phyloP scores from a whole-genome alignment of 768 basidiomycete species.

The Lyophyllum shimeji region DNA sequence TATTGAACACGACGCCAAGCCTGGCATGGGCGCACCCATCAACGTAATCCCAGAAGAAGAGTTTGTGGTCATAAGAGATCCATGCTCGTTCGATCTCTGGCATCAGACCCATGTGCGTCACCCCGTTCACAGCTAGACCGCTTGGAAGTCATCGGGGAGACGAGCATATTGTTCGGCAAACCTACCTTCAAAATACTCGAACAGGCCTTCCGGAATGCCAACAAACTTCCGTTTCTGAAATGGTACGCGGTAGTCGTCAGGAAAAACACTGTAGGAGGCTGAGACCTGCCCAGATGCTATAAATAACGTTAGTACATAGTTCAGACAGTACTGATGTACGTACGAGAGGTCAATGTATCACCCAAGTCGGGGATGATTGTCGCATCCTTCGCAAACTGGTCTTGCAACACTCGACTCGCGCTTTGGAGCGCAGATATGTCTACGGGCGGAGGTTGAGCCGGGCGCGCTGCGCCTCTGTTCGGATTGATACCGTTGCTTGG shows the following conservation, averaged over 20 bases:
- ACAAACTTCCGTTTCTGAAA: slow-evolving; percentile 78
- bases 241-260: slow-evolving; percentile 75
- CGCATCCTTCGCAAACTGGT: slow-evolving; percentile 69
- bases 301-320: not conserved
- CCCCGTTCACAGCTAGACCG: slow-evolving; percentile 58
- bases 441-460: slow-evolving; percentile 37
- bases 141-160: slow-evolving; percentile 6
- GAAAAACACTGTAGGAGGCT: slow-evolving; percentile 75
- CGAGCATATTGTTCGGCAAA: slow-evolving; percentile 4
- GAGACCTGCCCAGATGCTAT: slow-evolving; percentile 69
- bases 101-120: slow-evolving; percentile 86
- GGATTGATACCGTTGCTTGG: slow-evolving; percentile 1
- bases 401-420: slow-evolving; percentile 67
- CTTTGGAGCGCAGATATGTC: slow-evolving; percentile 64
- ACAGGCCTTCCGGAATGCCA: slow-evolving; percentile 75
- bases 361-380: slow-evolving; percentile 75
- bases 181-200: slow-evolving; percentile 77
- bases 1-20: not conserved
- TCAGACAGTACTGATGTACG: slow-evolving; percentile 24
- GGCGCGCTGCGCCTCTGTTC: not conserved
- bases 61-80: slow-evolving; percentile 92
- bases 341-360: slow-evolving; percentile 64
- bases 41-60: slow-evolving; percentile 95
- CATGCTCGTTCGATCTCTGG: slow-evolving; percentile 93
- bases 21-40: slow-evolving; percentile 66